Conservation (phyloP, 371 early-diverging fungal genomes). For the Entomophthora muscae region DNA sequence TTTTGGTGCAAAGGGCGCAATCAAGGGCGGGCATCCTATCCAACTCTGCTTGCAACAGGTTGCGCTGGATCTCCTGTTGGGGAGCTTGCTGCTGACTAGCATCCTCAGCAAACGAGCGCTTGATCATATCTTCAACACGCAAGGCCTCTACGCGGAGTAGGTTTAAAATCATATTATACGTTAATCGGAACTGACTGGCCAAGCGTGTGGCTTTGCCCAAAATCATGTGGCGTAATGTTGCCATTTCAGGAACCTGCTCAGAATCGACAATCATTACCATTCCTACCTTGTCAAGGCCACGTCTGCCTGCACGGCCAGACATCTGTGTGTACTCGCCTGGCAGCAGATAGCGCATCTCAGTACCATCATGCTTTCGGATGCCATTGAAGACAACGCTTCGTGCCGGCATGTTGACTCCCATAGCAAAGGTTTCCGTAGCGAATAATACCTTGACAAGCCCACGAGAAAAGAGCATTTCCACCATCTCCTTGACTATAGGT, state of each 20-base stretch:
- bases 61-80: slow-evolving; percentile 25
- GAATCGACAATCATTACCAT: slow-evolving; percentile 73
- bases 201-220: slow-evolving; percentile 82
- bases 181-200: slow-evolving; percentile 91
- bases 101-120: slow-evolving; percentile 92
- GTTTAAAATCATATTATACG: slow-evolving; percentile 98
- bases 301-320: slow-evolving; percentile 97
- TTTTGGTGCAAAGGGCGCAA: slow-evolving; percentile 67
- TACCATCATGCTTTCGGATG: slow-evolving; percentile 86
- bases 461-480: slow-evolving; percentile 91
- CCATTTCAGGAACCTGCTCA: slow-evolving; percentile 15
- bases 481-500: slow-evolving; percentile 97
- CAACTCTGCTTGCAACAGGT: slow-evolving; percentile 29
- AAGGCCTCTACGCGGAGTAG: slow-evolving; percentile 93
- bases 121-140: slow-evolving; percentile 96
- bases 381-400: slow-evolving; percentile 86
- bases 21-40: slow-evolving; percentile 41
- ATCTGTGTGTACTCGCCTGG: slow-evolving; percentile 99
- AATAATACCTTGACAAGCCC: slow-evolving; percentile 86
- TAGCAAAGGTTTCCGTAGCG: slow-evolving; percentile 93
- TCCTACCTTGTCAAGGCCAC: slow-evolving; percentile 91
- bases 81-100: slow-evolving; percentile 62
- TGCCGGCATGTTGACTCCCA: slow-evolving; percentile 99
- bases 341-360: slow-evolving; percentile 58
- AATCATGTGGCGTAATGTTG: slow-evolving; percentile 52